Conservation (phyloP, 257 asterid genomes). For the Ophiorrhiza pumila region DNA sequence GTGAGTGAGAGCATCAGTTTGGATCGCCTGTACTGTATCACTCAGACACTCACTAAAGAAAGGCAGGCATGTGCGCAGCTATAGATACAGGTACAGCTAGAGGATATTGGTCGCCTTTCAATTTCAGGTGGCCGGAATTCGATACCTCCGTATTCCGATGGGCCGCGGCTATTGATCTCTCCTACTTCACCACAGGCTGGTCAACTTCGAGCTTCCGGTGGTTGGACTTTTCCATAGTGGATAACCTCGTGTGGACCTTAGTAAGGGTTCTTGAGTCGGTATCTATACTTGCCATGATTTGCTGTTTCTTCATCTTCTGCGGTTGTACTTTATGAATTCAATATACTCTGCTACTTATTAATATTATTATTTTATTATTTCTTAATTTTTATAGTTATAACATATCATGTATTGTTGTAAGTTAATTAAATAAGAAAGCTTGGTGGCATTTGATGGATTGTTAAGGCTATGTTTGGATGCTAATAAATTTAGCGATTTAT, state of each 20-base stretch:
- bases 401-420: no score
- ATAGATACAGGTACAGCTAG: constrained; percentile 34
- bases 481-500: no score
- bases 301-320: constrained; percentile 54
- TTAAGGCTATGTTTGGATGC: no score
- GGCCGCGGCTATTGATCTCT: constrained; percentile 43
- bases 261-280: constrained; percentile 43
- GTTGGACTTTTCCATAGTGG: constrained; percentile 42
- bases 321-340: constrained; percentile 52
- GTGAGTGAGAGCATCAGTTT: no score
- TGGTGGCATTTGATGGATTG: background rate
- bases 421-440: no score
- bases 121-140: constrained; percentile 58
- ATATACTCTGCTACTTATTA: background rate
- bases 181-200: constrained; percentile 29
- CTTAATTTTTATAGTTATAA: no score
- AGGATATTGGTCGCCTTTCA: constrained; percentile 33
- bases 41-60: no score
- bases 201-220: constrained; percentile 36
- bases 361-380: background rate
- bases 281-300: constrained; percentile 48
- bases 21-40: no score
- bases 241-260: constrained; percentile 46
- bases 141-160: constrained; percentile 43
- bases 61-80: background rate